These are phyloP conservation scores for Agastache rugosa DNA, from an alignment of 257 asterid genomes.

Conservation along the genomic window DNA sequence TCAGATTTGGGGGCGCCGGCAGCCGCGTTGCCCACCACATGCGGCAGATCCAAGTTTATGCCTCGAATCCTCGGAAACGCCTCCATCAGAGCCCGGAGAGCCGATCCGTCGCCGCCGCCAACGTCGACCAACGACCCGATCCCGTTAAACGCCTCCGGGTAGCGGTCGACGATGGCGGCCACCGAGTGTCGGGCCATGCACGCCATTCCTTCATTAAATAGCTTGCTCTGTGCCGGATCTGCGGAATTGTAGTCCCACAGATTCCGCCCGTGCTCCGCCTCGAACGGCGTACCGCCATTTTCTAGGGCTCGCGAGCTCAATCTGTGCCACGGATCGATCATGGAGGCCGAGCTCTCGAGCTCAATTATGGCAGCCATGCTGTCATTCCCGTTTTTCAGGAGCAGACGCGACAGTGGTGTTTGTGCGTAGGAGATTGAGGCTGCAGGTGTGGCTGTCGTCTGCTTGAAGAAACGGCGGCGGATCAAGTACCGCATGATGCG, in stretches of 20 bases:
- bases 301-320: conserved; percentile 38
- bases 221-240: conserved; percentile 43
- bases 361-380: conserved; percentile 51
- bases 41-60: conserved; percentile 65
- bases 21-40: conserved; percentile 50
- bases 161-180: conserved; percentile 38
- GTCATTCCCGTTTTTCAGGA: conserved; percentile 33
- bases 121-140: conserved; percentile 61
- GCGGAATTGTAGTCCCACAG: conserved; percentile 37
- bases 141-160: conserved; percentile 53
- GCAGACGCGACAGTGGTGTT: conserved; percentile 60
- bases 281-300: conserved; percentile 39
- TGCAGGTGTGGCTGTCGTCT: not conserved
- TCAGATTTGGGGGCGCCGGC: conserved; percentile 36
- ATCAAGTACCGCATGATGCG: conserved; percentile 71
- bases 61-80: conserved; percentile 60
- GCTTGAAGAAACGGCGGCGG: conserved; percentile 53
- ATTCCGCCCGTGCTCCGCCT: conserved; percentile 48
- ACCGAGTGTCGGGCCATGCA: conserved; percentile 45
- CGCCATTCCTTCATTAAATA: conserved; percentile 59
- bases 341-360: conserved; percentile 55
- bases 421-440: conserved; percentile 41
- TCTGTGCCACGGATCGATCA: conserved; percentile 73
- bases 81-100: conserved; percentile 48
- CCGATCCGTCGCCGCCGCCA: conserved; percentile 74